Conservation (phyloP, 139 green algal genomes). For the Zygnema cylindricum region DNA sequence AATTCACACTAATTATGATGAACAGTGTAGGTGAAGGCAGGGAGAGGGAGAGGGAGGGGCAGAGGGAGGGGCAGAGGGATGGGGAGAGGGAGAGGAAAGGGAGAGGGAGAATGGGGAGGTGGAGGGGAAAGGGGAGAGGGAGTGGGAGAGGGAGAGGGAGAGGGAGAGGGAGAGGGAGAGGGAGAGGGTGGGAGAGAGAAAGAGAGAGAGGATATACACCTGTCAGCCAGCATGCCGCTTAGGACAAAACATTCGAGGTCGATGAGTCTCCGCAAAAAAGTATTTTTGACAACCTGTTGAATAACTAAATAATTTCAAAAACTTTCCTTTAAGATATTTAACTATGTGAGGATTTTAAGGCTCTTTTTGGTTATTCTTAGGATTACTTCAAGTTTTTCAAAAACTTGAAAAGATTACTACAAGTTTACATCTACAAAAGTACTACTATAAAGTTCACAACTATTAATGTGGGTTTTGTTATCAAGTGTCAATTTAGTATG, state of each 20-base stretch:
- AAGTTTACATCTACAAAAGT: too few relatives aligned
- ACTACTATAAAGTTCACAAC: too few relatives aligned
- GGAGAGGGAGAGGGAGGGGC: too few relatives aligned
- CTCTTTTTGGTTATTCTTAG: too few relatives aligned
- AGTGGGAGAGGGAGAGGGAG: constrained; percentile 13
- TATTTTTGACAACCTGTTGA: constrained; percentile 70
- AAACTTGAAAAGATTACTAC: too few relatives aligned
- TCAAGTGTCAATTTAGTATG: too few relatives aligned
- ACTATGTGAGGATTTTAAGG: not conserved
- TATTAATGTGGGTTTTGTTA: too few relatives aligned
- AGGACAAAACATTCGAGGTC: constrained; percentile 88
- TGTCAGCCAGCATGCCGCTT: constrained; percentile 62
- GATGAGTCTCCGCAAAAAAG: constrained; percentile 72
- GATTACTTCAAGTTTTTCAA: too few relatives aligned
- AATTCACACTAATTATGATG: too few relatives aligned
- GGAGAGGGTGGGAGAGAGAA: constrained; percentile 31
- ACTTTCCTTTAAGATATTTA: not conserved
- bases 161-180: constrained; percentile 31
- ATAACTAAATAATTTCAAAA: not conserved
- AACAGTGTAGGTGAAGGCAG: too few relatives aligned
- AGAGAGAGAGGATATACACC: constrained; percentile 20
- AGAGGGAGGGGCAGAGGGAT: too few relatives aligned
- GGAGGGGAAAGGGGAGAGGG: not conserved
- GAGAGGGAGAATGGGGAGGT: not conserved
- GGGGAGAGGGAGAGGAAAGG: not conserved